phyloP scores from a whole-genome alignment of 2,329 filamentous ascomycete genomes.

The Epichloe gansuensis region DNA sequence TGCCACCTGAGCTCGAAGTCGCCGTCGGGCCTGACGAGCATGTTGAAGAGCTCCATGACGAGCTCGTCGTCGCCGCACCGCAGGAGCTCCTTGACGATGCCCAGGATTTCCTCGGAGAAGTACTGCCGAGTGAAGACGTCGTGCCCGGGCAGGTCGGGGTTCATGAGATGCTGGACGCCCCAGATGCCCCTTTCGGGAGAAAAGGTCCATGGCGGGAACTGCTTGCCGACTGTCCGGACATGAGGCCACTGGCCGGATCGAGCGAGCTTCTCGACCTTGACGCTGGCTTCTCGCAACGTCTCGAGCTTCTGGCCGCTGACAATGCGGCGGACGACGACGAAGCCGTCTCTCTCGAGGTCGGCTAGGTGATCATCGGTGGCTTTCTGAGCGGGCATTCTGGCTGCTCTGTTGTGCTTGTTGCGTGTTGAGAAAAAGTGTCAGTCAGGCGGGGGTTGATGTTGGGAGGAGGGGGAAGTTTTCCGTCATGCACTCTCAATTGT shows the following conservation, averaged over 20 bases:
- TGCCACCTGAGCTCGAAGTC: slow-evolving; percentile 77
- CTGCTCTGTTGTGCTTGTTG: background rate
- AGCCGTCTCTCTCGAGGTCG: slow-evolving; percentile 59
- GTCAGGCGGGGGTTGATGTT: too few species aligned
- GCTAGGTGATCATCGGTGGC: slow-evolving; percentile 15
- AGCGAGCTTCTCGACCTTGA: slow-evolving; percentile 45
- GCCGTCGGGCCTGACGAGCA: slow-evolving; percentile 60
- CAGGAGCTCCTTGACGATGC: slow-evolving; percentile 53
- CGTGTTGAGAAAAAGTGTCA: background rate
- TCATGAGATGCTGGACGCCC: slow-evolving; percentile 78
- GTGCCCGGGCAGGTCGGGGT: slow-evolving; percentile 54
- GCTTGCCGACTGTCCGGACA: slow-evolving; percentile 75
- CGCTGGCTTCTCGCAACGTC: slow-evolving; percentile 47
- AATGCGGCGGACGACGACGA: slow-evolving; percentile 57
- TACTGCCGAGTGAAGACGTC: slow-evolving; percentile 55
- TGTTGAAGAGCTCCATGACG: slow-evolving; percentile 80
- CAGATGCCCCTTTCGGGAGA: slow-evolving; percentile 57
- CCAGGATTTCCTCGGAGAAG: slow-evolving; percentile 54
- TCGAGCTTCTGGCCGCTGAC: slow-evolving; percentile 44
- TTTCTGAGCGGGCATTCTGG: slow-evolving; percentile 11
- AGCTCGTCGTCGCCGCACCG: slow-evolving; percentile 45
- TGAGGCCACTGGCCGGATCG: slow-evolving; percentile 66
- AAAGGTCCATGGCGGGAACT: slow-evolving; percentile 78
- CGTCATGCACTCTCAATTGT: too few species aligned
- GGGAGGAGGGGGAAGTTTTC: too few species aligned